A percentile compares a stretch with the other conserved stretches of the same genome.
These are phyloP conservation scores for Lactarius trivialis DNA, from an alignment of 768 basidiomycete species.

Conservation along the genomic window DNA sequence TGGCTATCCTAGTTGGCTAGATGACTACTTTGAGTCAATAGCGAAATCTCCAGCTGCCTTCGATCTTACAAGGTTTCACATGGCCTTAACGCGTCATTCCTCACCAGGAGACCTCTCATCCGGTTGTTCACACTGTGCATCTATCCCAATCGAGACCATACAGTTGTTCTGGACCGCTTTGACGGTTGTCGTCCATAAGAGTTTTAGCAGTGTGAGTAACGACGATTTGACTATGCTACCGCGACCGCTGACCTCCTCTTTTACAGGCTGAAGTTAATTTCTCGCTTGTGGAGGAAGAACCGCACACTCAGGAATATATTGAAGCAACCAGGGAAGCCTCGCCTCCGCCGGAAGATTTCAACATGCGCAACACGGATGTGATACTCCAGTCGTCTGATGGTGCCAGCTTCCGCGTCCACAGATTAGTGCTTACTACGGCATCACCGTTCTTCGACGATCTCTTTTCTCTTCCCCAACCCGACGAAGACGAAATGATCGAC, in stretches of 20 bases:
- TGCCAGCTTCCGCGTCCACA: constrained; percentile 29
- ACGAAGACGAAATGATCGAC: constrained; percentile 2
- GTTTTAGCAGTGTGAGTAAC: background rate
- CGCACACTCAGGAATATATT: background rate
- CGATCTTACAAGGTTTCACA: constrained; percentile 3
- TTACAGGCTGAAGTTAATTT: background rate
- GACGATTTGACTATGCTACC: background rate
- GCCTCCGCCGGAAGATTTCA: background rate
- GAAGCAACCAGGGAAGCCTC: background rate
- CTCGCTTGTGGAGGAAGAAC: background rate
- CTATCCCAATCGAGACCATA: background rate
- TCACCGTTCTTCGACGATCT: constrained; percentile 31
- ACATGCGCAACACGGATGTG: constrained; percentile 13
- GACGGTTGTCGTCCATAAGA: background rate
- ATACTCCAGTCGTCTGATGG: constrained; percentile 28
- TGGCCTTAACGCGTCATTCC: constrained; percentile 1
- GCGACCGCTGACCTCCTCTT: background rate
- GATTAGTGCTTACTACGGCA: constrained; percentile 28
- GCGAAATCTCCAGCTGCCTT: background rate
- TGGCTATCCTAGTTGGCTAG: constrained; percentile 4
- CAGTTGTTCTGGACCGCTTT: background rate
- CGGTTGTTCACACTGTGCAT: background rate
- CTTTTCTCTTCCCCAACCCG: constrained; percentile 24
- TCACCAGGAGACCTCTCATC: background rate
- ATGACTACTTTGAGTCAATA: constrained; percentile 2